Evolutionary conservation across 495 filamentous ascomycete species (phyloP).

Genomic region (Tuber calosporum): DNA sequence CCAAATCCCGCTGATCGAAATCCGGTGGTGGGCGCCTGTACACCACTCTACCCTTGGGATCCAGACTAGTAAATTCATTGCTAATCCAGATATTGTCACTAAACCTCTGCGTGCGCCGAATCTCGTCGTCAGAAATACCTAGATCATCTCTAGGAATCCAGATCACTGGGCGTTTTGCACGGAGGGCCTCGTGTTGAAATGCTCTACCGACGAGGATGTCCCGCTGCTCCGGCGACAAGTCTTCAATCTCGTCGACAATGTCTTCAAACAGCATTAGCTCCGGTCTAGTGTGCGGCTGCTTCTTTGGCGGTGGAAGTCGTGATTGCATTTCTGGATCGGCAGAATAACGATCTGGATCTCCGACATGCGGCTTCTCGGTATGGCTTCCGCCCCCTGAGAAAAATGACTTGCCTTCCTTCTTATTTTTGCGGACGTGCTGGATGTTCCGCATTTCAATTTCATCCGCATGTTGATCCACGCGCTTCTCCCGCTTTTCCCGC

Average conservation of each 20-base stretch:
- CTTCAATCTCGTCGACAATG: conserved; percentile 86
- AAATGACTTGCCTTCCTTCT: conserved; percentile 23
- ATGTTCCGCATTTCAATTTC: conserved; percentile 58
- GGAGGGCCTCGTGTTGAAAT: conserved; percentile 82
- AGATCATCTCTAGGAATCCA: conserved; percentile 94
- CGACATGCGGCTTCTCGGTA: conserved; percentile 7
- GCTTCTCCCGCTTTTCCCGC: conserved; percentile 40
- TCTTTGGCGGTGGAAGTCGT: conserved; percentile 43
- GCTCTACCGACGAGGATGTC: conserved; percentile 79
- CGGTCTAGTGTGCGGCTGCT: conserved; percentile 59
- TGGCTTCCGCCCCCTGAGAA: conserved; percentile 11
- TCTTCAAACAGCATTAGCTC: conserved; percentile 69
- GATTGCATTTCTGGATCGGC: conserved; percentile 22
- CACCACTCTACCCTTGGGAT: conserved; percentile 74
- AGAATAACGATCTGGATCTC: background rate
- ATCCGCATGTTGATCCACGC: conserved; percentile 45
- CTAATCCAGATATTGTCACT: conserved; percentile 80
- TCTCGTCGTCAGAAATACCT: conserved; percentile 86
- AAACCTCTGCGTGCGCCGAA: conserved; percentile 66
- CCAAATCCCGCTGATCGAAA: conserved; percentile 83
- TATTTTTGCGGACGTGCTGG: conserved; percentile 38
- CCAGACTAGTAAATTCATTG: conserved; percentile 81
- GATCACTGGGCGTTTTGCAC: conserved; percentile 76
- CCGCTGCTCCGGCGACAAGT: conserved; percentile 83
- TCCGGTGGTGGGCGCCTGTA: conserved; percentile 86